These are phyloP conservation scores for Physaria fendleri DNA, from an alignment of 345 rosid genomes.

Conservation along the genomic window DNA sequence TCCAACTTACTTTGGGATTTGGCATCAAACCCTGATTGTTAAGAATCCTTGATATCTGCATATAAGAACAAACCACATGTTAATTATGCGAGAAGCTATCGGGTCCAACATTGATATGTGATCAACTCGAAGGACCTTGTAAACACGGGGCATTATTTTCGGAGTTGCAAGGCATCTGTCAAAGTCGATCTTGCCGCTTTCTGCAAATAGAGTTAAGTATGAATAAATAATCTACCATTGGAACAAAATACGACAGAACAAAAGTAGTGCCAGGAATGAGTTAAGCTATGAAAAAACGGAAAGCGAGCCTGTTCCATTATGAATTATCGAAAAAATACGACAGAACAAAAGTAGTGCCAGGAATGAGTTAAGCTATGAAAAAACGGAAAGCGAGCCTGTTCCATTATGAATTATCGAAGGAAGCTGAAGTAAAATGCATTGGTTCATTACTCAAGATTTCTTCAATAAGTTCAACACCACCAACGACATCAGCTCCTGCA, in stretches of 20 bases:
- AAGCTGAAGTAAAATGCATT: not conserved
- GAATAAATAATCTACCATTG: not conserved
- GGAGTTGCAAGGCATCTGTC: constrained; percentile 83
- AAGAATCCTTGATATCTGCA: constrained; percentile 82
- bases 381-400: not conserved
- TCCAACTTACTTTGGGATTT: too few relatives aligned
- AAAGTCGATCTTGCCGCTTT: constrained; percentile 67
- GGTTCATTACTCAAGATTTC: constrained; percentile 58
- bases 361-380: too few relatives aligned
- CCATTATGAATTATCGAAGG: not conserved
- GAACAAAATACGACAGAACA: too few relatives aligned
- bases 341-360: too few relatives aligned
- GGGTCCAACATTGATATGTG: constrained; percentile 2
- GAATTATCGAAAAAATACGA: too few relatives aligned
- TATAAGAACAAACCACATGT: not conserved
- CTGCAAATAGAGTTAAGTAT: constrained; percentile 38
- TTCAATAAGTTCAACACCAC: constrained; percentile 81
- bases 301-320: not conserved
- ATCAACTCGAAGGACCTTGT: constrained; percentile 46
- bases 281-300: too few relatives aligned
- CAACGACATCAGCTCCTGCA: constrained; percentile 95
- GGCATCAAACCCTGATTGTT: constrained; percentile 87
- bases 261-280: too few relatives aligned
- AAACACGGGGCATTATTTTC: constrained; percentile 64
- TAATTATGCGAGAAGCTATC: not conserved